These are phyloP conservation scores for Mycosarcoma maydis DNA, from an alignment of 1,284 basidiomycete genomes.

Conservation along the genomic window DNA sequence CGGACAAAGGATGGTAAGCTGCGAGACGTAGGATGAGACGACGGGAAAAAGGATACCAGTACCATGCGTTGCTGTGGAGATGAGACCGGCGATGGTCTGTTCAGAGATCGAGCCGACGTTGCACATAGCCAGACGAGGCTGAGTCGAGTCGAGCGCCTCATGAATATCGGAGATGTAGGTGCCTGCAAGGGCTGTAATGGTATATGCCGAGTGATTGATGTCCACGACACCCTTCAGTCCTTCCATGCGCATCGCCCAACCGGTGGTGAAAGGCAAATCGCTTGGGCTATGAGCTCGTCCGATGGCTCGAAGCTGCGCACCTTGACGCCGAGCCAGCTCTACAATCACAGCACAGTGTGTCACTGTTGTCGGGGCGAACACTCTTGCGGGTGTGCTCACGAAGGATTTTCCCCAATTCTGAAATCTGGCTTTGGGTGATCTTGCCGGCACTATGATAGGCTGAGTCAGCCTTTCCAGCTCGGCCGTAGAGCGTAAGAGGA, in stretches of 20 bases:
- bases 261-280: slow-evolving; percentile 73
- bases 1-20: slow-evolving; percentile 75
- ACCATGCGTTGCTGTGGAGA: slow-evolving; percentile 95
- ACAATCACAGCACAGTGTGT: slow-evolving; percentile 80
- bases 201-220: slow-evolving; percentile 29
- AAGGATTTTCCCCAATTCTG: slow-evolving; percentile 72
- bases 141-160: slow-evolving; percentile 73
- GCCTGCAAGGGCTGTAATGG: slow-evolving; percentile 59
- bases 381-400: slow-evolving; percentile 68
- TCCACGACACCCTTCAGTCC: slow-evolving; percentile 56
- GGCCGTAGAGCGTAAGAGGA: slow-evolving; percentile 19
- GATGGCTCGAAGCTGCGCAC: slow-evolving; percentile 79
- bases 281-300: slow-evolving; percentile 93
- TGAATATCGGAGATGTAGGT: slow-evolving; percentile 66
- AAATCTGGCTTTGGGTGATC: slow-evolving; percentile 62
- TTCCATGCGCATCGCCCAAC: slow-evolving; percentile 64
- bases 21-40: slow-evolving; percentile 82
- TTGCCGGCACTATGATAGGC: slow-evolving; percentile 25
- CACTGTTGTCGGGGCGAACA: slow-evolving; percentile 81
- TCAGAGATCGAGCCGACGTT: slow-evolving; percentile 97
- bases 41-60: slow-evolving; percentile 83
- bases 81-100: slow-evolving; percentile 91
- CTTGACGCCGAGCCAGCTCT: slow-evolving; percentile 81
- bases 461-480: slow-evolving; percentile 33
- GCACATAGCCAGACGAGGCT: slow-evolving; percentile 78